phyloP scores from a whole-genome alignment of 1,139 yeast genomes.

The Candida sp. region DNA sequence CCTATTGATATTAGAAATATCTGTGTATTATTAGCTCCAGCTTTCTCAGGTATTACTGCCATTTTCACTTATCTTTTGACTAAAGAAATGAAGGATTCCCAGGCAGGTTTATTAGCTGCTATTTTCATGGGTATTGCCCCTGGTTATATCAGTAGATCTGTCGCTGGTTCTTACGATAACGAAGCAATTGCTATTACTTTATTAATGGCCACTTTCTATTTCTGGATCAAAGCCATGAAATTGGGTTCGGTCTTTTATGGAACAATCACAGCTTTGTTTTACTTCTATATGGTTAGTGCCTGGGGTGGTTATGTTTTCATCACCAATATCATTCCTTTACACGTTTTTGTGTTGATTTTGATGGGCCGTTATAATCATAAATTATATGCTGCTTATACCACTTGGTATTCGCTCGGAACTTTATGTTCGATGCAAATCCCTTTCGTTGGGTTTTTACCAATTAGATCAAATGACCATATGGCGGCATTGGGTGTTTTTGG shows the following conservation, averaged over 20 bases:
- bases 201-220: slow-evolving; percentile 91
- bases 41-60: slow-evolving; percentile 92
- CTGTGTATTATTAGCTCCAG: slow-evolving; percentile 96
- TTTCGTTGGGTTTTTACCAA: slow-evolving; percentile 95
- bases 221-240: slow-evolving; percentile 94
- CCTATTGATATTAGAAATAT: slow-evolving; percentile 95
- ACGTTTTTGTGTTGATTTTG: slow-evolving; percentile 80
- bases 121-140: slow-evolving; percentile 98
- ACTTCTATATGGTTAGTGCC: slow-evolving; percentile 99
- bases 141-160: slow-evolving; percentile 97
- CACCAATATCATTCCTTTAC: slow-evolving; percentile 95
- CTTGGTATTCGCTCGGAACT: slow-evolving; percentile 98
- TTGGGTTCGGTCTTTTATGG: slow-evolving; percentile 88
- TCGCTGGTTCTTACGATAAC: slow-evolving; percentile 98
- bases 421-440: slow-evolving; percentile 99
- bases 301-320: slow-evolving; percentile 99
- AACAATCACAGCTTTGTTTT: slow-evolving; percentile 78
- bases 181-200: slow-evolving; percentile 98
- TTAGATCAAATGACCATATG: slow-evolving; percentile 98
- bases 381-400: slow-evolving; percentile 86
- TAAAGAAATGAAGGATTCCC: slow-evolving; percentile 82
- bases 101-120: slow-evolving; percentile 91
- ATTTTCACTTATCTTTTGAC: slow-evolving; percentile 89
- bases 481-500: slow-evolving; percentile 98
- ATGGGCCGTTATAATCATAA: slow-evolving; percentile 93